Evolutionary conservation across 1,284 basidiomycete genomes (phyloP).

Genomic region (Tilletia horrida): DNA sequence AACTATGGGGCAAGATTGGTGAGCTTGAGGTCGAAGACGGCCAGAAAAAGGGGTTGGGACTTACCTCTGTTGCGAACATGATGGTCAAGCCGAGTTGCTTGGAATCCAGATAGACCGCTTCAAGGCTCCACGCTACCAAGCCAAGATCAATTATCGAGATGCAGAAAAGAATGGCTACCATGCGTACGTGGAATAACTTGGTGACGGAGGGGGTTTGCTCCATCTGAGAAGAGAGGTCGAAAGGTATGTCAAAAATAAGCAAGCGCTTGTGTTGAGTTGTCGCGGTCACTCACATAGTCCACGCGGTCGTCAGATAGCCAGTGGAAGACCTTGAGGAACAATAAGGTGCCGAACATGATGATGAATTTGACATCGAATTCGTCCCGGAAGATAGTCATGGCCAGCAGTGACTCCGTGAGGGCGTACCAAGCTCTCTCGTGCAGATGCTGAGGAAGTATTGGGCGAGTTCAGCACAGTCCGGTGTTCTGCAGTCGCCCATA

Average conservation of each 20-base stretch:
- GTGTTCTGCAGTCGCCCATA: not conserved
- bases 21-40: not conserved
- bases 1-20: conserved; percentile 24
- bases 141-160: conserved; percentile 67
- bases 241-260: conserved; percentile 52
- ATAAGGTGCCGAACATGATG: conserved; percentile 82
- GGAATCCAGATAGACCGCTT: conserved; percentile 55
- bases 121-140: conserved; percentile 69
- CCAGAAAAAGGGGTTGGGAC: conserved; percentile 38
- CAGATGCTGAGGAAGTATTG: conserved; percentile 62
- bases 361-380: conserved; percentile 76
- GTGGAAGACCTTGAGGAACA: conserved; percentile 96
- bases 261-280: not conserved
- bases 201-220: conserved; percentile 87
- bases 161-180: conserved; percentile 68
- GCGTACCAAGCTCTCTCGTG: conserved; percentile 97
- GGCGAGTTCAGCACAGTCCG: too few species aligned
- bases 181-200: conserved; percentile 76
- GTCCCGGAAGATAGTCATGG: conserved; percentile 87
- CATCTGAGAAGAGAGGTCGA: conserved; percentile 62
- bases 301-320: conserved; percentile 92
- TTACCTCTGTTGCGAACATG: conserved; percentile 86
- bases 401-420: conserved; percentile 88
- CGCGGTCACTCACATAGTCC: conserved; percentile 76
- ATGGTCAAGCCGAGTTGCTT: conserved; percentile 67